Base-by-base conservation (phyloP, 176 grass and related monocot species). In the Ananas comosus region DNA sequence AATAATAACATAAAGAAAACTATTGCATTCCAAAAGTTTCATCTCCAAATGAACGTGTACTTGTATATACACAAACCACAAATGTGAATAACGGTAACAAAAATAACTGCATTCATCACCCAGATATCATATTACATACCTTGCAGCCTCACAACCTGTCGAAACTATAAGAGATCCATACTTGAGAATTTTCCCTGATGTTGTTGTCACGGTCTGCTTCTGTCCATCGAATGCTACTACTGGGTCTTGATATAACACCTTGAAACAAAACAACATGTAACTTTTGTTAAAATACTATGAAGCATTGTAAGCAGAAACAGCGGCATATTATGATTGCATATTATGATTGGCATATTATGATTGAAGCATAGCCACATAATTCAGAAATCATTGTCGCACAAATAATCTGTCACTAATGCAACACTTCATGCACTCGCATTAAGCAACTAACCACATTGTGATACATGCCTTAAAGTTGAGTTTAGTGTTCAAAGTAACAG, bases 101-200 rank as follows among this genome's bases (percentile, higher is more conserved):
- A 22, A 71, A 54, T 28, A 12, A 56, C 9, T 63, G 33, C 2
- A 64, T 10, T 8, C 22, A 11, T 64, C 9, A 48, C 56, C 14
- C 16, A 48, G 19, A 28, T 27, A n/a, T 4, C 51, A 12, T 29
- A 53, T 13, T 8, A 63, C 6, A 67, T 89, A 96, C 92, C 92
- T 96, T 69, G 77, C 68, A 74, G 83, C 51, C 67, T 81, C 69
- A 71, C 81, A 91, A 25, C 88, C 92, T 33, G 88, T 96, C 52
- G 92, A 89, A 85, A 96, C 81, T 80, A 96, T 89, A 76, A 92
- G 88, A 71, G 92, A 89, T 27, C 92, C 92, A 63, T 89, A 92
- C 76, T 96, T 96, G 11, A 96, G 72, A 78, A 80, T 81, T 85
- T 92, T 96, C 67, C 92, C 88, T 51, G 86, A 91, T 69, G 75